phyloP scores from a whole-genome alignment of 202 grass and related monocot species.

The Schoenoplectus tabernaemontani region DNA sequence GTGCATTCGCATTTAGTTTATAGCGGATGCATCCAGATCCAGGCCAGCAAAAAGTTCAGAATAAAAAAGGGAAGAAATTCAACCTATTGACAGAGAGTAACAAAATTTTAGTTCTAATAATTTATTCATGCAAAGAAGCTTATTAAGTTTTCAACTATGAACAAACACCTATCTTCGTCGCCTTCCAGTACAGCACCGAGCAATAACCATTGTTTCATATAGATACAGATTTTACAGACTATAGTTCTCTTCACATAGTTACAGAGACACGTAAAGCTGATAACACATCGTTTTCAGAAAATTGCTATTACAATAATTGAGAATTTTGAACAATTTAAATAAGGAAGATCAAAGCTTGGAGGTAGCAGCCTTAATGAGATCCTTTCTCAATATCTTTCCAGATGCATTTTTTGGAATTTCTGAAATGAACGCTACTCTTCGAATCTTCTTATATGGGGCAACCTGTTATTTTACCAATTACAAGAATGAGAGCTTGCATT shows the following conservation, averaged over 20 bases:
- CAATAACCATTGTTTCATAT: background rate
- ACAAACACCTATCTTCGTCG: background rate
- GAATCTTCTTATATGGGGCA: constrained; percentile 90
- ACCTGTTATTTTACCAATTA: constrained; percentile 34
- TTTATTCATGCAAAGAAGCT: background rate
- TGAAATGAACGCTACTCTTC: constrained; percentile 58
- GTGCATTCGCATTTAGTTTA: background rate
- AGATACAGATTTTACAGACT: background rate
- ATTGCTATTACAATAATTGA: background rate
- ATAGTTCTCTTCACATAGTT: background rate
- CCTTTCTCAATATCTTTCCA: constrained; percentile 88
- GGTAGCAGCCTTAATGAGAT: constrained; percentile 83
- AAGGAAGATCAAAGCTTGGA: constrained; percentile 49
- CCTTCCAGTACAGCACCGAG: background rate
- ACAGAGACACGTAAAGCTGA: background rate
- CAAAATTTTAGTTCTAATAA: background rate
- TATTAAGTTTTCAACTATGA: background rate
- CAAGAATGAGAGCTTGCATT: background rate
- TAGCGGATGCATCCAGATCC: background rate
- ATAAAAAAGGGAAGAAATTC: background rate
- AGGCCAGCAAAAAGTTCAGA: background rate
- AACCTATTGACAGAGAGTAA: background rate
- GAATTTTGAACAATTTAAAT: background rate
- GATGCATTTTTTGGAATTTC: constrained; percentile 90
- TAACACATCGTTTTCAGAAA: background rate